Evolutionary conservation across 1,139 yeast genomes (phyloP).

Genomic region (Geotrichum cucujoidarum): DNA sequence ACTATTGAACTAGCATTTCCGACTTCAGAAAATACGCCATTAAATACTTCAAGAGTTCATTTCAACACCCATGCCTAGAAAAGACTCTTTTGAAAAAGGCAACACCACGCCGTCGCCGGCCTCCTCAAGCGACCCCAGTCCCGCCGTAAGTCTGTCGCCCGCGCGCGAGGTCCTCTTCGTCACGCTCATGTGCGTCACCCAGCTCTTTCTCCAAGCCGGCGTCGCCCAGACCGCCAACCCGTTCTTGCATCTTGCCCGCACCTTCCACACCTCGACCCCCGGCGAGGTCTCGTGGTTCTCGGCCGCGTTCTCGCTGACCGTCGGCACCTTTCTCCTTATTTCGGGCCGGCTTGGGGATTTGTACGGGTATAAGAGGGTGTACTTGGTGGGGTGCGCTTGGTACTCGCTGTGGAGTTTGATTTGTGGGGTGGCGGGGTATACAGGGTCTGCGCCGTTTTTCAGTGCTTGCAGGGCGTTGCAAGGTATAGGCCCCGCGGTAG

Average conservation of each 20-base stretch:
- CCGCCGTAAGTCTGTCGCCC: no score
- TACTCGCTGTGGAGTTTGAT: slow-evolving; percentile 47
- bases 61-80: background rate
- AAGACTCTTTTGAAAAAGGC: background rate
- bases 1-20: background rate
- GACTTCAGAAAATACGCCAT: background rate
- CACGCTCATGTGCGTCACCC: slow-evolving; percentile 41
- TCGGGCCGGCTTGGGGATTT: slow-evolving; percentile 65
- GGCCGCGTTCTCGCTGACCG: slow-evolving; percentile 54
- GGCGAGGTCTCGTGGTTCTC: slow-evolving; percentile 59
- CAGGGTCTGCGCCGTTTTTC: slow-evolving; percentile 42
- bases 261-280: slow-evolving; percentile 37
- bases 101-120: no score
- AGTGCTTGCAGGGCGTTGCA: slow-evolving; percentile 52
- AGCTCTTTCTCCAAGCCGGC: slow-evolving; percentile 48
- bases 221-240: slow-evolving; percentile 46
- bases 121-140: no score
- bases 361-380: slow-evolving; percentile 51
- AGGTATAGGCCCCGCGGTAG: slow-evolving; percentile 56
- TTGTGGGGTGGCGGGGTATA: slow-evolving; percentile 49
- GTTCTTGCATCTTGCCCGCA: slow-evolving; percentile 38
- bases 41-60: no score
- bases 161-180: slow-evolving; percentile 31
- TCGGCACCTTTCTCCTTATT: slow-evolving; percentile 56
- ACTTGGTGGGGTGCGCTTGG: slow-evolving; percentile 47